These are phyloP conservation scores for Bipolaris victoriae DNA, from an alignment of 2,329 filamentous ascomycete genomes.

Conservation along the genomic window DNA sequence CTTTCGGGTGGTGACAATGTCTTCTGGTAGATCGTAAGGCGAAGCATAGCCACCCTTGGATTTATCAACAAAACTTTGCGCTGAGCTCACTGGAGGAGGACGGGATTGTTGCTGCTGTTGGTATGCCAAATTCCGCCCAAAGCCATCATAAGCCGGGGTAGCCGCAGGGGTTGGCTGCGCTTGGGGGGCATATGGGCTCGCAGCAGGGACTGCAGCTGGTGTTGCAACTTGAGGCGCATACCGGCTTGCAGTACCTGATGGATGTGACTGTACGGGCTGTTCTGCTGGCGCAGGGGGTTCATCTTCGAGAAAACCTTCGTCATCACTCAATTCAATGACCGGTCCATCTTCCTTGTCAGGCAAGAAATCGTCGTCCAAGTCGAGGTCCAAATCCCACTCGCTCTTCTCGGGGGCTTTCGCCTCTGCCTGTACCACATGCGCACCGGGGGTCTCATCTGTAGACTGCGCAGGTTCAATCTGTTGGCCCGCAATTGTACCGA, in stretches of 20 bases:
- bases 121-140: constrained; percentile 35
- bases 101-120: constrained; percentile 47
- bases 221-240: constrained; percentile 46
- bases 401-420: constrained; percentile 62
- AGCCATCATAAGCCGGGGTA: constrained; percentile 40
- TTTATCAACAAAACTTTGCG: constrained; percentile 87
- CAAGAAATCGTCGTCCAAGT: constrained; percentile 75
- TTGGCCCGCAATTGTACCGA: constrained; percentile 22
- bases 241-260: constrained; percentile 29
- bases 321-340: constrained; percentile 77
- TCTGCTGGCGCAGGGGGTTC: constrained; percentile 49
- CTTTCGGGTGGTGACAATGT: constrained; percentile 75
- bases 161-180: constrained; percentile 54
- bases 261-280: constrained; percentile 22
- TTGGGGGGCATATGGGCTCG: constrained; percentile 59
- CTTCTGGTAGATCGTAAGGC: constrained; percentile 93
- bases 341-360: constrained; percentile 61
- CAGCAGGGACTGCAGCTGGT: constrained; percentile 33
- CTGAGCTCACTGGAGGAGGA: constrained; percentile 58
- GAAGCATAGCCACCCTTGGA: constrained; percentile 91
- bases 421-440: constrained; percentile 26
- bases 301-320: constrained; percentile 83
- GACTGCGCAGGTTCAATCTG: constrained; percentile 25
- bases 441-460: constrained; percentile 26
- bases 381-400: constrained; percentile 82